Evolutionary conservation across 2,329 filamentous ascomycete genomes (phyloP).

Genomic region (Myriosclerotinia duriaeana): DNA sequence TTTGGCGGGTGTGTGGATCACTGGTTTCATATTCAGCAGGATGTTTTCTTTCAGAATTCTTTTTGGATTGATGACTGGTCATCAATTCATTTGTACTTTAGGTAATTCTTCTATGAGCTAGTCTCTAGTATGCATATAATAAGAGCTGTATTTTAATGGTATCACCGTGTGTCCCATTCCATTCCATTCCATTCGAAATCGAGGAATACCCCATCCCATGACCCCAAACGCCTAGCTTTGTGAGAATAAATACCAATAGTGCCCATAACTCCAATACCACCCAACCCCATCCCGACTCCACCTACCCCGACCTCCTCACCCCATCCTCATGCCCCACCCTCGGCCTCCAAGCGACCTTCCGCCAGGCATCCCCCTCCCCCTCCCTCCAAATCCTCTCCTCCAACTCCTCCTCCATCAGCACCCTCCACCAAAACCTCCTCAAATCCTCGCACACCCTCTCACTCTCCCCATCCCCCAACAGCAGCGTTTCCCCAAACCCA

Average conservation of each 20-base stretch:
- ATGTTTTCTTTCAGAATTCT: not conserved
- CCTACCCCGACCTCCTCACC: not conserved
- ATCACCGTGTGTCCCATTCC: not conserved
- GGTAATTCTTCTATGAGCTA: not conserved
- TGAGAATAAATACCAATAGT: not conserved
- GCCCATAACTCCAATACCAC: conserved; percentile 23
- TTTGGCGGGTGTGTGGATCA: no score
- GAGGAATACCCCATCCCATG: not conserved
- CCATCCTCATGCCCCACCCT: not conserved
- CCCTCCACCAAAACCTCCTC: conserved; percentile 22
- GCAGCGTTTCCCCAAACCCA: conserved; percentile 10
- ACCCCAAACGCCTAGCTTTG: not conserved
- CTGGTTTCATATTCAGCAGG: no score
- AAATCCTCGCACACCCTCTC: conserved; percentile 11
- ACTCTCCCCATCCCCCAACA: not conserved
- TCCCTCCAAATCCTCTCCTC: not conserved
- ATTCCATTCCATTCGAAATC: not conserved
- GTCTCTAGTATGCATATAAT: not conserved
- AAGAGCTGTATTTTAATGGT: not conserved
- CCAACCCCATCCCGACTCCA: not conserved
- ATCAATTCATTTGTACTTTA: not conserved
- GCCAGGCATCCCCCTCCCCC: not conserved
- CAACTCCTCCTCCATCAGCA: conserved; percentile 15
- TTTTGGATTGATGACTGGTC: not conserved
- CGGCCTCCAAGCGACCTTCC: not conserved